phyloP scores from a whole-genome alignment of 2,329 filamentous ascomycete genomes.

The Trichoderma brevicompactum region DNA sequence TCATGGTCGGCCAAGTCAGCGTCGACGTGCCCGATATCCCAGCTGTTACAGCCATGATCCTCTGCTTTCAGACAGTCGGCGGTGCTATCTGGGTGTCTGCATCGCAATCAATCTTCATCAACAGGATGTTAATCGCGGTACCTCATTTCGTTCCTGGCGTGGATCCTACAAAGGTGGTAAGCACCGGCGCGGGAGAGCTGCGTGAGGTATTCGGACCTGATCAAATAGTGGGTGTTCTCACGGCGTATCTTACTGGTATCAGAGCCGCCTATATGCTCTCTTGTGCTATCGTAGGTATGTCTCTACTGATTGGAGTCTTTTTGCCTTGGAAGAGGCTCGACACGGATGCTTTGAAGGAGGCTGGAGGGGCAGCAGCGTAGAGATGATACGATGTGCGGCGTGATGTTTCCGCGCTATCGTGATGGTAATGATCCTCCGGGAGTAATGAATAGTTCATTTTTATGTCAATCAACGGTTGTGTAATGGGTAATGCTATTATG shows the following conservation, averaged over 20 bases:
- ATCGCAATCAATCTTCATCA: constrained; percentile 12
- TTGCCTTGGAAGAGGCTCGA: constrained; percentile 15
- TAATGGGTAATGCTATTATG: too few relatives aligned
- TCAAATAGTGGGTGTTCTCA: not conserved
- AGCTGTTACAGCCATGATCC: constrained; percentile 10
- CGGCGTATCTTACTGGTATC: not conserved
- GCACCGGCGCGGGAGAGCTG: constrained; percentile 3
- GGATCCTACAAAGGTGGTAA: not conserved
- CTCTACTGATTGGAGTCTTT: constrained; percentile 3
- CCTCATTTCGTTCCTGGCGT: not conserved
- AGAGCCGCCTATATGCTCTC: not conserved
- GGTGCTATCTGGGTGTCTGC: constrained; percentile 15
- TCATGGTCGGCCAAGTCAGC: constrained; percentile 46
- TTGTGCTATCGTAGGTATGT: constrained; percentile 4
- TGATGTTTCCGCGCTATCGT: not conserved
- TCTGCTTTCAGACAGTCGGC: constrained; percentile 1
- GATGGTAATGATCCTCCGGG: too few relatives aligned
- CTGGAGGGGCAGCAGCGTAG: not conserved
- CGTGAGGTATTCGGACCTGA: constrained; percentile 1
- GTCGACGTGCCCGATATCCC: constrained; percentile 9
- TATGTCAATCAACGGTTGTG: too few relatives aligned
- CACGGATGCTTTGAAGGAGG: constrained; percentile 6
- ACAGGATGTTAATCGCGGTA: not conserved
- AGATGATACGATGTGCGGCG: not conserved
- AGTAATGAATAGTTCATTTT: too few relatives aligned